phyloP scores from a whole-genome alignment of 2,329 filamentous ascomycete genomes.

The Onygenales sp. region DNA sequence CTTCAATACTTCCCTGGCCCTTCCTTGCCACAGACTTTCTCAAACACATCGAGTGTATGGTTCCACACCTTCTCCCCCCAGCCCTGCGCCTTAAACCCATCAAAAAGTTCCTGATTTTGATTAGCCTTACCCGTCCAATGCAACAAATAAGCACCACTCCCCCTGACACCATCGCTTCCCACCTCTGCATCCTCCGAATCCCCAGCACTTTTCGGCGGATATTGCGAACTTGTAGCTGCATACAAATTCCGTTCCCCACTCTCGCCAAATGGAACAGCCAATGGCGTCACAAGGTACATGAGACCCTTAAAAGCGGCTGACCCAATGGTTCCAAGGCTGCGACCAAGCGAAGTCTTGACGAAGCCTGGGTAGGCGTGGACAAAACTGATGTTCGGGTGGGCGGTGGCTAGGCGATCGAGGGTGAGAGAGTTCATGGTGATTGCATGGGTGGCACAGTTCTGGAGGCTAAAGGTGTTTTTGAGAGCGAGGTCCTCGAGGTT shows the following conservation, averaged over 20 bases:
- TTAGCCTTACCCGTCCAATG: conserved; percentile 7
- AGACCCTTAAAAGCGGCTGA: background rate
- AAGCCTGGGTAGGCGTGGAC: conserved; percentile 40
- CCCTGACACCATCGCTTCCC: conserved; percentile 11
- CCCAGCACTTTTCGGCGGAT: conserved; percentile 5
- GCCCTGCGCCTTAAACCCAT: conserved; percentile 7
- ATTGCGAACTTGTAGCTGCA: conserved; percentile 7
- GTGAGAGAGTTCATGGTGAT: conserved; percentile 42
- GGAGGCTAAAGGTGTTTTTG: conserved; percentile 13
- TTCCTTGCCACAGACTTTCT: conserved; percentile 6
- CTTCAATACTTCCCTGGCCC: background rate
- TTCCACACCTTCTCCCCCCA: conserved; percentile 12
- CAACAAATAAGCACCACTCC: conserved; percentile 12
- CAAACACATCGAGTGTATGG: conserved; percentile 12
- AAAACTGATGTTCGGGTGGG: conserved; percentile 40
- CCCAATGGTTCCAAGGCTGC: conserved; percentile 36
- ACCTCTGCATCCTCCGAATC: background rate
- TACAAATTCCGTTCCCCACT: conserved; percentile 12
- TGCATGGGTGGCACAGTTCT: conserved; percentile 26
- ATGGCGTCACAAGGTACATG: conserved; percentile 6
- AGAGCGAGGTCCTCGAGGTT: conserved; percentile 35
- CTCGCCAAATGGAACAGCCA: conserved; percentile 7
- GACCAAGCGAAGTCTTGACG: conserved; percentile 44
- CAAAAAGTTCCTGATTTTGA: conserved; percentile 6
- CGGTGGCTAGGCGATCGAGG: conserved; percentile 38